Base-by-base conservation (phyloP, 306 rosid species). In the Hippophae rhamnoides region DNA sequence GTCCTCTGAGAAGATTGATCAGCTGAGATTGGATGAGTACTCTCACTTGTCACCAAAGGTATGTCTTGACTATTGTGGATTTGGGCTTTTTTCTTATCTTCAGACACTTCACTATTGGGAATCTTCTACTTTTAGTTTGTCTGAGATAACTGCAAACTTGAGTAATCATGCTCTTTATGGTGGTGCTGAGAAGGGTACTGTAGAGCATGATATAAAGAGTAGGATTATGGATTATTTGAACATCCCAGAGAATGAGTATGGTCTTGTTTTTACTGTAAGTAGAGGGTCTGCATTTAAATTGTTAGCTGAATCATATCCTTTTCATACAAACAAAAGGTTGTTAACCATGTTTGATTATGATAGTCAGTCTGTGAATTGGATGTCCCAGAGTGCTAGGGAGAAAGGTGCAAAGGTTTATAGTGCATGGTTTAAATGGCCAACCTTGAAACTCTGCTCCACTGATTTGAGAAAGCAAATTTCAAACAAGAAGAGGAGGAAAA, bases 21-120 rank as follows among this genome's bases (percentile, higher is more conserved):
- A 81, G 62, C 76, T 90, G 83, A 83, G 98, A 80, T 56, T 67
- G n/a, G 81, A 83, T n/a, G 98, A 90, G 57, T 90, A 90, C 71
- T 72, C 85, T 2, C 86, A 90, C 76, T 71, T 90, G 62, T 74
- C 84, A 1, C 94, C 89, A 1, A 90, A 87, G 98, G 98, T 87
- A 81, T 87, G 96, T 89, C 98, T 90, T 61, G 98, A 90, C 71
- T 90, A 90, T 72, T 90, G 98, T 75, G 98, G 98, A 53, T 90
- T 87, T 58, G 98, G 98, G 18, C 85, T 90, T 45, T 90, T 90
- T 65, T 90, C 98, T 58, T 83, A 77, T 61, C 79, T 85, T 65
- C 98, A 90, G 86, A 87, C 98, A 25, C 72, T 85, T 68, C 98
- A 90, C 13, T 79, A 87, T 51, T 87, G 96, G 98, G 98, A 90